Evolutionary conservation across 2,329 filamentous ascomycete genomes (phyloP).

Genomic region (Monilinia fructigena): DNA sequence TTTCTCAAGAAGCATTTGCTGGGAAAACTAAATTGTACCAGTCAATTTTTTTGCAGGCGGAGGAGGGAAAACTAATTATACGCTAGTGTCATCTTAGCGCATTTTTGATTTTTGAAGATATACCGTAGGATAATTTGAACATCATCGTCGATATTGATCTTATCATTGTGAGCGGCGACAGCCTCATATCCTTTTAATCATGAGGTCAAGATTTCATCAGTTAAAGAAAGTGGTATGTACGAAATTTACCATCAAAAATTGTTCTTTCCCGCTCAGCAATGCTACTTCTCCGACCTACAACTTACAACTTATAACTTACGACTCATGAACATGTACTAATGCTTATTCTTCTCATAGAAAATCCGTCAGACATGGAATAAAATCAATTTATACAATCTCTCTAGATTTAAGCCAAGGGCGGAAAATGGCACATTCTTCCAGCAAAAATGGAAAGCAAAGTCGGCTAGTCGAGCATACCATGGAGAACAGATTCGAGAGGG

Average conservation of each 20-base stretch:
- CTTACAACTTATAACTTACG: too few species aligned
- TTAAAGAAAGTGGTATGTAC: slow-evolving; percentile 22
- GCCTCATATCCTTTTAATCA: slow-evolving; percentile 17
- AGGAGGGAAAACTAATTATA: slow-evolving; percentile 7
- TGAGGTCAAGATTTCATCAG: slow-evolving; percentile 23
- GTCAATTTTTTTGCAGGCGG: too few species aligned
- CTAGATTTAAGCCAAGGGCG: slow-evolving; percentile 50
- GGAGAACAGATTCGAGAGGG: slow-evolving; percentile 91
- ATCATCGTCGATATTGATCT: slow-evolving; percentile 6
- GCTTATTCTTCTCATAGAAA: slow-evolving; percentile 59
- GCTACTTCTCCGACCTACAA: neutral
- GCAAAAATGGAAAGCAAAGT: slow-evolving; percentile 95
- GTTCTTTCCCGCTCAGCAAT: neutral
- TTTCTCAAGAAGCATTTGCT: neutral
- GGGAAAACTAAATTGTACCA: neutral
- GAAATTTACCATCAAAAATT: neutral
- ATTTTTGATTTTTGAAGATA: slow-evolving; percentile 14
- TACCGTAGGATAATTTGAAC: neutral
- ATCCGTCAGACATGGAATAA: slow-evolving; percentile 96
- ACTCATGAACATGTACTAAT: neutral
- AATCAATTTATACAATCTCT: slow-evolving; percentile 91
- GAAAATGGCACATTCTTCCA: slow-evolving; percentile 77
- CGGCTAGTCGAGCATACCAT: slow-evolving; percentile 80
- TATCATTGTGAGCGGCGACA: neutral
- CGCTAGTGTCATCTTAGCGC: slow-evolving; percentile 19